These are phyloP conservation scores for Penicillium janthinellum DNA, from an alignment of 2,329 filamentous ascomycete genomes.

Conservation along the genomic window DNA sequence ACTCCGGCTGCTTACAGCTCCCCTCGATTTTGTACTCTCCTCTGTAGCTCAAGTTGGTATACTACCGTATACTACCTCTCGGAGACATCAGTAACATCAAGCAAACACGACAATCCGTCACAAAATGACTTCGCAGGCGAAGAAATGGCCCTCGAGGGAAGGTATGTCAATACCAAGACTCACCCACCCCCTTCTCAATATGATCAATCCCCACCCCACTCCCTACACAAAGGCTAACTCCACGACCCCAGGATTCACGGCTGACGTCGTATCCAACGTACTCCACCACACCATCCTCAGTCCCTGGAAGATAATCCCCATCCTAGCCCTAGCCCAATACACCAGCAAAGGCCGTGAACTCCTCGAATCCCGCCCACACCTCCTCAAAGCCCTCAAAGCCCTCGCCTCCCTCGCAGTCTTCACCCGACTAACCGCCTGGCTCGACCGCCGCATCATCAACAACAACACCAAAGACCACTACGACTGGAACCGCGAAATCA, in stretches of 20 bases:
- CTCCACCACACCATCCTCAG: conserved; percentile 65
- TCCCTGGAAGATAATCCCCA: conserved; percentile 63
- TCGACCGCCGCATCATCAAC: conserved; percentile 55
- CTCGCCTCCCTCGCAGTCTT: conserved; percentile 58
- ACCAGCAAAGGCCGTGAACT: conserved; percentile 63
- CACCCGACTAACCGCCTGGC: conserved; percentile 52
- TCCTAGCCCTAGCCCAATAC: conserved; percentile 64
- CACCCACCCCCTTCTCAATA: not conserved
- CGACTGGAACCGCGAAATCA: conserved; percentile 67
- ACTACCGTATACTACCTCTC: not conserved
- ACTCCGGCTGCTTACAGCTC: not conserved
- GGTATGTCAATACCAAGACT: conserved; percentile 23
- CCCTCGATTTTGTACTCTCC: not conserved
- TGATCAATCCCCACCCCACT: not conserved
- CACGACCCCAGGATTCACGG: conserved; percentile 51
- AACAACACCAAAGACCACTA: conserved; percentile 42
- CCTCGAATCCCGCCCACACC: conserved; percentile 54
- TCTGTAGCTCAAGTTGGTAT: not conserved
- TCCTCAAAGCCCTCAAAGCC: conserved; percentile 56
- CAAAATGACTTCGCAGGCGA: conserved; percentile 18
- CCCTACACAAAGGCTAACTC: not conserved
- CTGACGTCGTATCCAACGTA: conserved; percentile 61
- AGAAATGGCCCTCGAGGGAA: conserved; percentile 37
- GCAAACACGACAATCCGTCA: not conserved
- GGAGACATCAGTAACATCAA: not conserved